Evolutionary conservation across 2,329 filamentous ascomycete species (phyloP).

Genomic region (Trichothecium sympodiale): DNA sequence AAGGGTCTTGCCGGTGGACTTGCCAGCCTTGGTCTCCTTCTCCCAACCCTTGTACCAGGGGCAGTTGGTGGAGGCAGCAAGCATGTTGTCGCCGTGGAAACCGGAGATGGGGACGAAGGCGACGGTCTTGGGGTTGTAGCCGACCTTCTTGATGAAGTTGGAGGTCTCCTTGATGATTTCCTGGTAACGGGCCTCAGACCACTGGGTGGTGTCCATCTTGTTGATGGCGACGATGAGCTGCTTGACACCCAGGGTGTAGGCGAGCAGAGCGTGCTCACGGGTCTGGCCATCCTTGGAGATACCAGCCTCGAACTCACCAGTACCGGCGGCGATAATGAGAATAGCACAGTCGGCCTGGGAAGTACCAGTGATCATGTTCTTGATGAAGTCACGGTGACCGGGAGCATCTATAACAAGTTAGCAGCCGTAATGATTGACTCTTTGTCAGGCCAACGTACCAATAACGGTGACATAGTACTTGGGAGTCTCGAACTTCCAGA

Average conservation of each 20-base stretch:
- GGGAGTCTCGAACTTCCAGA: conserved; percentile 99
- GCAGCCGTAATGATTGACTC: neutral
- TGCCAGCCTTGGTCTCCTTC: conserved; percentile 85
- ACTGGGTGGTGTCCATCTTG: conserved; percentile 99
- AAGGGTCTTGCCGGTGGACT: conserved; percentile 90
- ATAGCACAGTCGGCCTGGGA: conserved; percentile 99
- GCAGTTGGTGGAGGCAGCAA: conserved; percentile 79
- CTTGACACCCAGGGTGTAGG: conserved; percentile 99
- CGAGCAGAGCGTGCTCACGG: conserved; percentile 99
- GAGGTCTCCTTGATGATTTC: conserved; percentile 99
- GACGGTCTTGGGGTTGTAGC: conserved; percentile 98
- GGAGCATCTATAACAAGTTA: conserved; percentile 63
- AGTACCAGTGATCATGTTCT: conserved; percentile 99
- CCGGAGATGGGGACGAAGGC: conserved; percentile 99
- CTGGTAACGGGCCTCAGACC: conserved; percentile 90
- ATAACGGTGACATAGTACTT: conserved; percentile 98
- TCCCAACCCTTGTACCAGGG: conserved; percentile 99
- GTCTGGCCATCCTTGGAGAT: conserved; percentile 99
- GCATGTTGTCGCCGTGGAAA: conserved; percentile 99
- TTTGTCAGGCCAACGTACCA: conserved; percentile 44
- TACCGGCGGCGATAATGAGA: conserved; percentile 99
- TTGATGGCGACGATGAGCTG: conserved; percentile 99
- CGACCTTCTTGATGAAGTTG: conserved; percentile 99
- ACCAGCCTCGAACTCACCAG: conserved; percentile 99
- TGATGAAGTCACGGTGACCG: conserved; percentile 99